A percentile compares a stretch with the other conserved stretches of the same genome.
phyloP scores from a whole-genome alignment of 345 rosid genomes.

The Punica granatum region DNA sequence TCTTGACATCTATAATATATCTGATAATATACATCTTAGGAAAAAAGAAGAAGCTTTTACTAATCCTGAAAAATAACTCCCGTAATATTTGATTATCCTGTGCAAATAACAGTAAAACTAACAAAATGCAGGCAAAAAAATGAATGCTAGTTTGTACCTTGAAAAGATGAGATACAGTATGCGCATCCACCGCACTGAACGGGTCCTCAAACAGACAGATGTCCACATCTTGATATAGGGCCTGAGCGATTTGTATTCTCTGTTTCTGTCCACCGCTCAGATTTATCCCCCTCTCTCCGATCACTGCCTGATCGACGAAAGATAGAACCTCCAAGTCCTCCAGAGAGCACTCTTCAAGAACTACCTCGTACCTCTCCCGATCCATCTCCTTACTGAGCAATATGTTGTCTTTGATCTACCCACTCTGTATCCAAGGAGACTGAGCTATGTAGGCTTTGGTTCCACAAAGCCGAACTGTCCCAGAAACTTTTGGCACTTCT shows the following conservation, averaged over 20 bases:
- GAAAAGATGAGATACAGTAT: conserved; percentile 59
- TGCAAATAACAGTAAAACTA: not conserved
- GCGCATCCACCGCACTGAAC: conserved; percentile 79
- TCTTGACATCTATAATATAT: no score
- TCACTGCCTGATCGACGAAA: conserved; percentile 50
- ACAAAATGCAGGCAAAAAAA: not conserved
- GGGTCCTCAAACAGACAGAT: conserved; percentile 77
- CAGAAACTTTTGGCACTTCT: conserved; percentile 55
- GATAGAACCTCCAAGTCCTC: conserved; percentile 47
- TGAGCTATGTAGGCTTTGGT: conserved; percentile 64
- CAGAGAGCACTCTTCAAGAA: conserved; percentile 49
- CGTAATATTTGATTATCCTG: no score
- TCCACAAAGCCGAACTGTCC: conserved; percentile 47
- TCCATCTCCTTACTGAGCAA: conserved; percentile 49
- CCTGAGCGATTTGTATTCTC: conserved; percentile 70
- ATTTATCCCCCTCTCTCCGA: conserved; percentile 78
- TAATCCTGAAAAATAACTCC: no score
- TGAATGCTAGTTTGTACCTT: conserved; percentile 19
- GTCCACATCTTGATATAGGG: conserved; percentile 58
- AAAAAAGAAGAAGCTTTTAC: no score
- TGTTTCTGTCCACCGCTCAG: conserved; percentile 89
- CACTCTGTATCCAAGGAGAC: conserved; percentile 81
- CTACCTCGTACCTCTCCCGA: conserved; percentile 30
- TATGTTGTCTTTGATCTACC: conserved; percentile 54
- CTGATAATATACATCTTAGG: no score